Evolutionary conservation across 2,329 filamentous ascomycete genomes (phyloP), one percentile per base, ranked within the genome.

Genomic region (Hypoxylon sp.): DNA sequence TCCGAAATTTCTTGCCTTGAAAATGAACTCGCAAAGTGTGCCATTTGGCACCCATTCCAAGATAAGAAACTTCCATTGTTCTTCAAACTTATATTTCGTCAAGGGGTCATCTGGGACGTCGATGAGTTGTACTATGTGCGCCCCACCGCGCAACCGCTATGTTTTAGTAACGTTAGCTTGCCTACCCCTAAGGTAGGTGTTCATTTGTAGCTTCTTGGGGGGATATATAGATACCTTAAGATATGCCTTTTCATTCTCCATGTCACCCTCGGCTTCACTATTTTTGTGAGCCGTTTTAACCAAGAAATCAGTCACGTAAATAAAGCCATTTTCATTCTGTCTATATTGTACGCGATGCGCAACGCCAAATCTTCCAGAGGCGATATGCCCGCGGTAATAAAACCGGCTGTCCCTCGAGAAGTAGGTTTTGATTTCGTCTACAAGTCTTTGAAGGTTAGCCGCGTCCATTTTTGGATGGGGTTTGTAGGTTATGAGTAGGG

Each of bases 11-110:
- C 5, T 19, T 39, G 56, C 62, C 9, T 34, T 61, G 5, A 0
- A 0, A 16, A 65, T 39, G 19, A 65, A 65, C 1, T 48, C 9
- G 1, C 5, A n/a, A 1, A 65, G 0, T 3, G 51, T 54, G 39
- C 63, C 63, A 50, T 61, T 57, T 11, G 57, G 23, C 9, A 65
- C 2, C 56, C 46, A 61, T 54, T 65, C 63, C n/a, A 65, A 27
- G 4, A 47, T 14, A 16, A 61, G 4, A 29, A 46, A 61, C 0
- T 30, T 23, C 27, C 30, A 27, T 27, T 27, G 3, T 3, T 27
- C 34, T 21, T 11, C 1, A 29, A 41, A 45, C 11, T 30, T 19
- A 8, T 45, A 3, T 11, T 21, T 8, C 46, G 7, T 21, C 12
- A 61, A 19, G 29, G 63, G 63, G 30, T 54, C 21, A 9, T 61